A percentile compares a stretch with the other conserved stretches of the same genome.
phyloP scores from a whole-genome alignment of 2,329 filamentous ascomycete species.

The Xylogone sp. region DNA sequence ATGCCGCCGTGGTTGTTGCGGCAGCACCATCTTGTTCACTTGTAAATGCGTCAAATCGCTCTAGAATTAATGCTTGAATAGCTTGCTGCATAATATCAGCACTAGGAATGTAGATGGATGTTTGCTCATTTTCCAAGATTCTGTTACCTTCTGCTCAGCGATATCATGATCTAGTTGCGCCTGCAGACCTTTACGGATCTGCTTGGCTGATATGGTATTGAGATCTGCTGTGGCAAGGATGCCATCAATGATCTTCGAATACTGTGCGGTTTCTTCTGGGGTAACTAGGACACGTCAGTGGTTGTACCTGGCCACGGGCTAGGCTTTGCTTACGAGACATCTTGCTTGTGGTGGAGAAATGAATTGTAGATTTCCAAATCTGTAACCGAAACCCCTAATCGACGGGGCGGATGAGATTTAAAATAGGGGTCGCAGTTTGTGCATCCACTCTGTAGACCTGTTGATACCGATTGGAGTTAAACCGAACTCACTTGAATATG shows the following conservation, averaged over 20 bases:
- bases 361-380: neutral
- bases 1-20: constrained; percentile 6
- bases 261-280: constrained; percentile 26
- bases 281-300: neutral
- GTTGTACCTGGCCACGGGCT: neutral
- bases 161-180: constrained; percentile 29
- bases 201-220: constrained; percentile 33
- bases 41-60: constrained; percentile 47
- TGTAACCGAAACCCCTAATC: no score
- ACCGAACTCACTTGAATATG: neutral
- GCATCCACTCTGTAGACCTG: no score
- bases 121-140: neutral
- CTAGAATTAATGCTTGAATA: constrained; percentile 50
- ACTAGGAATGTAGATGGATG: constrained; percentile 1
- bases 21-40: neutral
- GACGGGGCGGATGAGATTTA: no score
- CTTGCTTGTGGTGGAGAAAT: neutral
- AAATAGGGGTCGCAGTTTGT: no score
- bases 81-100: constrained; percentile 34
- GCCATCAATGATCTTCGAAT: constrained; percentile 33
- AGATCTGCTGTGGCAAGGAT: constrained; percentile 32
- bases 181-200: constrained; percentile 31
- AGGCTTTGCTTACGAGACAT: neutral
- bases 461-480: neutral
- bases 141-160: constrained; percentile 31